phyloP scores from a whole-genome alignment of 2,329 filamentous ascomycete species.

The Fulvia fulva region DNA sequence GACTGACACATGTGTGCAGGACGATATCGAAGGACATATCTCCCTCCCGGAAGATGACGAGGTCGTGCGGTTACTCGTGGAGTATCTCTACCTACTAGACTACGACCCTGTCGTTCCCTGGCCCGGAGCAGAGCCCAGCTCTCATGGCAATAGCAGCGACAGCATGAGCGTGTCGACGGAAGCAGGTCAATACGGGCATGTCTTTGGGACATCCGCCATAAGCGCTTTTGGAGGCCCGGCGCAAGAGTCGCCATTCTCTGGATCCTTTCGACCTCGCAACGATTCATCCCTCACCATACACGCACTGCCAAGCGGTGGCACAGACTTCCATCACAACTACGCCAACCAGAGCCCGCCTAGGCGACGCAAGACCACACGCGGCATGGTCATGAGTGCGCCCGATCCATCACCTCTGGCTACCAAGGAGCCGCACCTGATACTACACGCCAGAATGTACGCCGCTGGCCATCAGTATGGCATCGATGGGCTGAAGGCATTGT shows the following conservation, averaged over 20 bases:
- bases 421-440: conserved; percentile 15
- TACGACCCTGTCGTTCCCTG: conserved; percentile 19
- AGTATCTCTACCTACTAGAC: conserved; percentile 28
- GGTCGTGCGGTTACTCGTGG: conserved; percentile 23
- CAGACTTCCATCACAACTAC: conserved; percentile 13
- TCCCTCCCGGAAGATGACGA: conserved; percentile 24
- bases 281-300: conserved; percentile 23
- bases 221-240: conserved; percentile 24
- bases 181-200: conserved; percentile 23
- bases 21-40: conserved; percentile 22
- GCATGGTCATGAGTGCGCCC: conserved; percentile 15
- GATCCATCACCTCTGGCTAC: conserved; percentile 24
- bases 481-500: conserved; percentile 22
- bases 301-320: conserved; percentile 15
- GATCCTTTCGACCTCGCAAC: conserved; percentile 9
- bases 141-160: conserved; percentile 15
- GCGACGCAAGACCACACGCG: conserved; percentile 10
- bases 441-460: conserved; percentile 28
- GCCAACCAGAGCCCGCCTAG: conserved; percentile 3
- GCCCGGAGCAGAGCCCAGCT: conserved; percentile 3
- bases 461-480: conserved; percentile 26
- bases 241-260: conserved; percentile 10
- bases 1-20: conserved; percentile 13
- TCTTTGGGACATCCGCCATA: conserved; percentile 25
- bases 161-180: conserved; percentile 20